Evolutionary conservation across 179 eudicot species (phyloP).

Genomic region (Pouteria campechiana): DNA sequence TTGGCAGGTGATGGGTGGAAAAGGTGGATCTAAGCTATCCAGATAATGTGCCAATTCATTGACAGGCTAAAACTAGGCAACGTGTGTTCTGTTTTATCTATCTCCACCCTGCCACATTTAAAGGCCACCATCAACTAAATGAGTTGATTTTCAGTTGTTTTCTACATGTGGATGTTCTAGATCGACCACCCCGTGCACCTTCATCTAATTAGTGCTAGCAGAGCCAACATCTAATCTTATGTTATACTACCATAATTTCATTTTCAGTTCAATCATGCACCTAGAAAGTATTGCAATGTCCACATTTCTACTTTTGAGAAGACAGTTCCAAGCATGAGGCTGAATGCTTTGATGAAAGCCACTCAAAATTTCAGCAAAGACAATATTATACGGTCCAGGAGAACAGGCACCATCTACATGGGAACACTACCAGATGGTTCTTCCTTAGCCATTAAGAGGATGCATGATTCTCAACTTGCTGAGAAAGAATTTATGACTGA

Average conservation of each 20-base stretch:
- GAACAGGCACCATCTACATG: constrained; percentile 68
- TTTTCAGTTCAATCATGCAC: not conserved
- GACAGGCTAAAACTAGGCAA: no score
- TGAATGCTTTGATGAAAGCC: constrained; percentile 82
- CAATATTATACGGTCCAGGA: constrained; percentile 54
- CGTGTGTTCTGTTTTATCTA: no score
- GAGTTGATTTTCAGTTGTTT: constrained; percentile 22
- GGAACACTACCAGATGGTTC: constrained; percentile 65
- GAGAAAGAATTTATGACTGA: constrained; percentile 70
- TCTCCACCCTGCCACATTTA: no score
- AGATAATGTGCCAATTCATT: no score
- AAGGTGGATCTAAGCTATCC: not conserved
- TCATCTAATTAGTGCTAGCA: no score
- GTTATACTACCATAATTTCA: no score
- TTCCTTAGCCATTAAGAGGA: constrained; percentile 56
- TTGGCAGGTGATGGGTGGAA: no score
- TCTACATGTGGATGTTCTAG: no score
- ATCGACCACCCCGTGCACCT: no score
- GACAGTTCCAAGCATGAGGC: constrained; percentile 53
- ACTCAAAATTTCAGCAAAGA: constrained; percentile 67
- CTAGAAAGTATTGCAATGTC: not conserved
- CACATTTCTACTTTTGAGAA: constrained; percentile 77
- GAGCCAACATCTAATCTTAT: no score
- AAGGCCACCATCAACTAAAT: not conserved
- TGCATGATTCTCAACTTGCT: constrained; percentile 68